Conservation (phyloP, 2,329 filamentous ascomycete species). For the Iodosphaeria phyllophila region DNA sequence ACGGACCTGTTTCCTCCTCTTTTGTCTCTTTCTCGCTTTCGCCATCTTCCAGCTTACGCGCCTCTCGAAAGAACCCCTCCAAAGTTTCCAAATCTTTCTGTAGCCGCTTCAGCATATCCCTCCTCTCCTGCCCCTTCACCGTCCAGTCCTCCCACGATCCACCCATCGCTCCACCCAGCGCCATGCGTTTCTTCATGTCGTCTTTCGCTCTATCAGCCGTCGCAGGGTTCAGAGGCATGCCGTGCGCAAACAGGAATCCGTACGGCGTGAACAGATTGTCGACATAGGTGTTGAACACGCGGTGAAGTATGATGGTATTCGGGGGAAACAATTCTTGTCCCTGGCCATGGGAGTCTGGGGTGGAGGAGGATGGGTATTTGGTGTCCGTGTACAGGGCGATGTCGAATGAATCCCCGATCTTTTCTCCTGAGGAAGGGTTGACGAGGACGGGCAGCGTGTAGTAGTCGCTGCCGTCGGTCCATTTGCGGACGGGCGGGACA, state of each 20-base stretch:
- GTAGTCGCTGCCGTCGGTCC: constrained; percentile 36
- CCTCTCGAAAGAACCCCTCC: too few relatives aligned
- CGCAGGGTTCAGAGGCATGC: constrained; percentile 30
- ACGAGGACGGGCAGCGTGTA: constrained; percentile 39
- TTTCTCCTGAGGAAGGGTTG: constrained; percentile 19
- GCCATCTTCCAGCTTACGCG: too few relatives aligned
- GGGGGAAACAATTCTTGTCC: too few relatives aligned
- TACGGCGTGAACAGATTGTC: constrained; percentile 33
- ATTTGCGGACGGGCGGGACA: constrained; percentile 30
- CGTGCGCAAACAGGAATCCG: constrained; percentile 17
- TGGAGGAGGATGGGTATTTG: constrained; percentile 25
- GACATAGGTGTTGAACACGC: constrained; percentile 31
- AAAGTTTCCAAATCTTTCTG: too few relatives aligned
- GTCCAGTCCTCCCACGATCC: too few relatives aligned
- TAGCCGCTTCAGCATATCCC: too few relatives aligned
- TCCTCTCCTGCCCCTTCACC: too few relatives aligned
- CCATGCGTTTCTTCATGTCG: too few relatives aligned
- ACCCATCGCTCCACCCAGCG: too few relatives aligned
- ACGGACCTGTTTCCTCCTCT: too few relatives aligned
- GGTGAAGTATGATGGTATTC: constrained; percentile 17
- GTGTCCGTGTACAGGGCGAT: constrained; percentile 41
- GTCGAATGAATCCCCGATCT: constrained; percentile 42
- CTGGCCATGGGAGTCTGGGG: constrained; percentile 12
- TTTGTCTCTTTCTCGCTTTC: too few relatives aligned
- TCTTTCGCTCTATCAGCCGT: too few relatives aligned